Conservation (phyloP, 2,329 filamentous ascomycete species). For the Cladophialophora yegresii region DNA sequence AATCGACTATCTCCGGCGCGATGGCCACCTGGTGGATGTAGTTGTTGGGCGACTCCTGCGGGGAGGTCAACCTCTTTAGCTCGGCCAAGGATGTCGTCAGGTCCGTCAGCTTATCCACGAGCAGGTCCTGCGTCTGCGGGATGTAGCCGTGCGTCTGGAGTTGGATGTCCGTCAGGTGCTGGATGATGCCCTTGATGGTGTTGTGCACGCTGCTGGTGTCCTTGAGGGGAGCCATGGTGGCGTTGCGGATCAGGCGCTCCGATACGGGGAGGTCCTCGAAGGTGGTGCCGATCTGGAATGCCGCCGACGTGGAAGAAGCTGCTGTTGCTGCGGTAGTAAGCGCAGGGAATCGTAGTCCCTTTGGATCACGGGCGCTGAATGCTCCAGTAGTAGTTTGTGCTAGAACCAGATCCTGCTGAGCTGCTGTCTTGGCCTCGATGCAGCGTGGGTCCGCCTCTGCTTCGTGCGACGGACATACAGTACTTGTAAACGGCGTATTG, state of each 20-base stretch:
- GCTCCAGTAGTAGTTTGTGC: not conserved
- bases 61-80: slow-evolving; percentile 49
- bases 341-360: not conserved
- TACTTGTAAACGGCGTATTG: not conserved
- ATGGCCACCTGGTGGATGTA: slow-evolving; percentile 51
- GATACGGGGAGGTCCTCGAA: slow-evolving; percentile 5
- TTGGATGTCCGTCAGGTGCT: slow-evolving; percentile 64
- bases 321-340: not conserved
- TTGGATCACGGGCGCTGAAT: not conserved
- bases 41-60: slow-evolving; percentile 27
- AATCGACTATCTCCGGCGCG: slow-evolving; percentile 63
- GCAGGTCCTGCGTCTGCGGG: slow-evolving; percentile 57
- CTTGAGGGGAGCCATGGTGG: slow-evolving; percentile 33
- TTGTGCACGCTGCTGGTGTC: slow-evolving; percentile 33
- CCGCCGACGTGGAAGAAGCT: not conserved
- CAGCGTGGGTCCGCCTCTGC: not conserved
- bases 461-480: not conserved
- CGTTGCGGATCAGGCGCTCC: not conserved
- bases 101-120: slow-evolving; percentile 58
- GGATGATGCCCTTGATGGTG: slow-evolving; percentile 57
- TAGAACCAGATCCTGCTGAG: not conserved
- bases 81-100: slow-evolving; percentile 57
- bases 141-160: slow-evolving; percentile 61
- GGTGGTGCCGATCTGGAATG: slow-evolving; percentile 3
- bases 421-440: not conserved